phyloP scores from a whole-genome alignment of 768 basidiomycete genomes.

The Trametopsis cervina region DNA sequence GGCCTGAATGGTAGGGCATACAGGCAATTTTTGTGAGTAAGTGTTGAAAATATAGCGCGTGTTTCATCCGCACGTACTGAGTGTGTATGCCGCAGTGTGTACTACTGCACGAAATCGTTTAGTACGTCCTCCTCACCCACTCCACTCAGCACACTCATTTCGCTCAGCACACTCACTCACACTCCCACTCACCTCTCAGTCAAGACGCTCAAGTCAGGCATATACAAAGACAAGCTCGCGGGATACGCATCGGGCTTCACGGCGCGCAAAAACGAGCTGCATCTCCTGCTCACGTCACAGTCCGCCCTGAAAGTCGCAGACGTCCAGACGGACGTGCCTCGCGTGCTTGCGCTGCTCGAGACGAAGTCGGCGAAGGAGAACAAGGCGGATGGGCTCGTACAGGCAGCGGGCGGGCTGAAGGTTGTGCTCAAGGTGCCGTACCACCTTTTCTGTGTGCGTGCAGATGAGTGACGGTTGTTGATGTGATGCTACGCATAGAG shows the following conservation, averaged over 20 bases:
- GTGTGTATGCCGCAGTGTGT: conserved; percentile 9
- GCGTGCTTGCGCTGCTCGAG: not conserved
- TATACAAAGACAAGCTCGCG: conserved; percentile 17
- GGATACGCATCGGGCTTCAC: conserved; percentile 11
- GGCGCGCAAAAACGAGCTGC: conserved; percentile 14
- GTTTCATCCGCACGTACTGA: not conserved
- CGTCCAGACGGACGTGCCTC: conserved; percentile 6
- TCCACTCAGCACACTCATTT: not conserved
- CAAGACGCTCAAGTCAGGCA: conserved; percentile 13
- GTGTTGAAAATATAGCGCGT: not conserved
- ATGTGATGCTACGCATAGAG: not conserved
- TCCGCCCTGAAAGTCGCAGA: conserved; percentile 8
- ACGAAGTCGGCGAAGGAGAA: not conserved
- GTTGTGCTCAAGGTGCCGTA: conserved; percentile 3
- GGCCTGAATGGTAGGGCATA: not conserved
- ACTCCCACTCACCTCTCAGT: conserved; percentile 1
- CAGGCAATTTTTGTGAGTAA: conserved; percentile 22
- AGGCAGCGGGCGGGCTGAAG: conserved; percentile 4
- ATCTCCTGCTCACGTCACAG: conserved; percentile 14
- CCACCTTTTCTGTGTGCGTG: not conserved
- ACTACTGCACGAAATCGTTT: conserved; percentile 16
- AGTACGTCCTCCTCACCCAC: not conserved
- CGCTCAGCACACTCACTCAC: not conserved
- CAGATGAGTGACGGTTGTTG: not conserved
- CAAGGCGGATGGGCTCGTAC: not conserved